phyloP scores from a whole-genome alignment of 1,284 basidiomycete genomes.

The Fomes fomentarius region DNA sequence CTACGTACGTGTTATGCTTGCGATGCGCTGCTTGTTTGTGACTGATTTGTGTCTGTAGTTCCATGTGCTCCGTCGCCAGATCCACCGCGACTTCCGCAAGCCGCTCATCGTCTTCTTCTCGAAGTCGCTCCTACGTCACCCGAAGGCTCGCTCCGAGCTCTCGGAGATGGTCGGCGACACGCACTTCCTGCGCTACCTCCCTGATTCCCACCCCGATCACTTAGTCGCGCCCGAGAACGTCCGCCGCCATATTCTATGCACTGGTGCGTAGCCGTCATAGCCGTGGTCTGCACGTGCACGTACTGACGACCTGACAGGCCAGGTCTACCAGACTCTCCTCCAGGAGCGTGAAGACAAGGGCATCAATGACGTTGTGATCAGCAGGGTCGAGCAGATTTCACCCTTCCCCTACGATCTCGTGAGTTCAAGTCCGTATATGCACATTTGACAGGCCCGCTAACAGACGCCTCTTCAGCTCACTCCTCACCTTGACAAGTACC shows the following conservation, averaged over 20 bases:
- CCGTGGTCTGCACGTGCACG: background rate
- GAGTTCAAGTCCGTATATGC: too few species aligned
- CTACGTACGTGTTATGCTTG: conserved; percentile 58
- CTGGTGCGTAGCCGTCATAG: conserved; percentile 45
- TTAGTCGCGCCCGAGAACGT: conserved; percentile 87
- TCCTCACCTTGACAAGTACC: conserved; percentile 93
- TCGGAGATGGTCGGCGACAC: conserved; percentile 90
- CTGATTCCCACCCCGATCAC: conserved; percentile 75
- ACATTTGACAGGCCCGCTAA: too few species aligned
- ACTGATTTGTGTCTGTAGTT: conserved; percentile 51
- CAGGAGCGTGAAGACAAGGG: conserved; percentile 89
- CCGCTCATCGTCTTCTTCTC: conserved; percentile 97
- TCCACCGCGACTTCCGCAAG: conserved; percentile 96
- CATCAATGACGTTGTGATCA: conserved; percentile 93
- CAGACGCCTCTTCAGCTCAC: conserved; percentile 55
- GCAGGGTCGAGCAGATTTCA: conserved; percentile 91
- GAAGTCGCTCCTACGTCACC: conserved; percentile 93
- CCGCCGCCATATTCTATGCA: conserved; percentile 89
- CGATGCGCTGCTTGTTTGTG: background rate
- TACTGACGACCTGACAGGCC: conserved; percentile 52
- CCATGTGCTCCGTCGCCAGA: conserved; percentile 95
- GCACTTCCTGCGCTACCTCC: conserved; percentile 91
- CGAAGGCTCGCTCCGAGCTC: conserved; percentile 85
- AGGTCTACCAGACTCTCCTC: conserved; percentile 91
- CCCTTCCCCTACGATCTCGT: conserved; percentile 96